Percentiles rank a stretch among this genome's conserved stretches.
These are phyloP conservation scores for Pythium myriotylum DNA, from an alignment of 352 stramenopile species.

Conservation along the genomic window DNA sequence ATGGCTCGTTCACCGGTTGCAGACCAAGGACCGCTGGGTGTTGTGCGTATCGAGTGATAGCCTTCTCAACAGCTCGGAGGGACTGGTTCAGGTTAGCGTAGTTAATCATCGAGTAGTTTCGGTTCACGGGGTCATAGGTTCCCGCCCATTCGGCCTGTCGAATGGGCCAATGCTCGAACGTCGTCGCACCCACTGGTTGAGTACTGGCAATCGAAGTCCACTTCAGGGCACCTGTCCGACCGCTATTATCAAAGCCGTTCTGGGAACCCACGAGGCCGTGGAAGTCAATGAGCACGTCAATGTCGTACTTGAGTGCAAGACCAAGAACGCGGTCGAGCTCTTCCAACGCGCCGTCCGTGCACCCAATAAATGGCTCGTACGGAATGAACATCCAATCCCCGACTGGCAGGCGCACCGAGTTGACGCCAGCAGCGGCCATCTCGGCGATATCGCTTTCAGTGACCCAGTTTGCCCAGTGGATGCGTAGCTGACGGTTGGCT, in stretches of 20 bases:
- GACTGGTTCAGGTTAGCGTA: slow-evolving; percentile 92
- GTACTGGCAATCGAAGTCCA: slow-evolving; percentile 86
- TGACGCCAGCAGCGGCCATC: slow-evolving; percentile 75
- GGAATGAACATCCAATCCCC: slow-evolving; percentile 95
- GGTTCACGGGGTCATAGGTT: slow-evolving; percentile 82
- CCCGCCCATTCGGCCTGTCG: slow-evolving; percentile 91
- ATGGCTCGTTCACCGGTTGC: slow-evolving; percentile 96
- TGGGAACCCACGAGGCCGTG: slow-evolving; percentile 92
- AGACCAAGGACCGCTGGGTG: slow-evolving; percentile 91
- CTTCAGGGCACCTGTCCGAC: slow-evolving; percentile 83
- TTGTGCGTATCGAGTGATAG: slow-evolving; percentile 89
- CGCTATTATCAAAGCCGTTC: slow-evolving; percentile 97
- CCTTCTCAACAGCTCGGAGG: slow-evolving; percentile 83
- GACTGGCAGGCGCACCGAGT: slow-evolving; percentile 89
- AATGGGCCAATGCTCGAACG: slow-evolving; percentile 93
- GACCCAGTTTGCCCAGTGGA: slow-evolving; percentile 95
- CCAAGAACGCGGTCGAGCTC: slow-evolving; percentile 90
- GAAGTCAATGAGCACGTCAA: slow-evolving; percentile 93
- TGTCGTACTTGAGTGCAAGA: slow-evolving; percentile 81
- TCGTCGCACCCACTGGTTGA: slow-evolving; percentile 77
- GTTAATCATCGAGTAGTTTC: slow-evolving; percentile 92
- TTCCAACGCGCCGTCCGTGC: slow-evolving; percentile 90
- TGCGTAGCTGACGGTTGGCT: slow-evolving; percentile 91
- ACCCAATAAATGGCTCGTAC: slow-evolving; percentile 93
- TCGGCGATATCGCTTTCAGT: slow-evolving; percentile 91